Evolutionary conservation across 2,329 filamentous ascomycete species (phyloP).

Genomic region (Dactylonectria estremocensis): DNA sequence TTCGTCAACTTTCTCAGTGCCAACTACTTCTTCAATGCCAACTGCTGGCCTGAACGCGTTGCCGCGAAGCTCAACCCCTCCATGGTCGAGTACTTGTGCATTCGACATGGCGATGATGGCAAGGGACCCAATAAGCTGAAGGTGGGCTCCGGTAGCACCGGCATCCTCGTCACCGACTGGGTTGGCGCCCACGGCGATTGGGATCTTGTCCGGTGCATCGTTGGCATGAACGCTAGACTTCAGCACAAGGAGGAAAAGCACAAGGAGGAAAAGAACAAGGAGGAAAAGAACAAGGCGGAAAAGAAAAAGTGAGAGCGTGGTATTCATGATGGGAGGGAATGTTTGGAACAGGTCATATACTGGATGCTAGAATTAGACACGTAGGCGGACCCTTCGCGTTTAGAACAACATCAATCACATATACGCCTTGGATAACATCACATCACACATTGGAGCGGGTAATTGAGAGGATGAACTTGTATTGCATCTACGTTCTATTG

Average conservation of each 20-base stretch:
- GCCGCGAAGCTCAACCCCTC: slow-evolving; percentile 90
- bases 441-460: slow-evolving; percentile 1
- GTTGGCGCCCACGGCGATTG: slow-evolving; percentile 90
- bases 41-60: slow-evolving; percentile 94
- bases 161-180: slow-evolving; percentile 94
- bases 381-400: neutral
- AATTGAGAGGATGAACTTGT: neutral
- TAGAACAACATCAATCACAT: neutral
- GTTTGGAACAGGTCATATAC: neutral
- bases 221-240: slow-evolving; percentile 88
- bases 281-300: no score
- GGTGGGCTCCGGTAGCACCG: slow-evolving; percentile 82
- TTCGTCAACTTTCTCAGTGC: slow-evolving; percentile 93
- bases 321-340: neutral
- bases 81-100: slow-evolving; percentile 74
- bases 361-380: slow-evolving; percentile 11
- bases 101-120: slow-evolving; percentile 67
- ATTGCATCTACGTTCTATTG: neutral
- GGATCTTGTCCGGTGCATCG: slow-evolving; percentile 89
- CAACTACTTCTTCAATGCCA: slow-evolving; percentile 93
- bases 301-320: neutral
- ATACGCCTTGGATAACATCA: slow-evolving; percentile 5
- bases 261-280: neutral
- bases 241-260: slow-evolving; percentile 61
- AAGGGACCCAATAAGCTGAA: slow-evolving; percentile 65